Conservation (phyloP, 164 flowering plant species). For the Macadamia tetraphylla region DNA sequence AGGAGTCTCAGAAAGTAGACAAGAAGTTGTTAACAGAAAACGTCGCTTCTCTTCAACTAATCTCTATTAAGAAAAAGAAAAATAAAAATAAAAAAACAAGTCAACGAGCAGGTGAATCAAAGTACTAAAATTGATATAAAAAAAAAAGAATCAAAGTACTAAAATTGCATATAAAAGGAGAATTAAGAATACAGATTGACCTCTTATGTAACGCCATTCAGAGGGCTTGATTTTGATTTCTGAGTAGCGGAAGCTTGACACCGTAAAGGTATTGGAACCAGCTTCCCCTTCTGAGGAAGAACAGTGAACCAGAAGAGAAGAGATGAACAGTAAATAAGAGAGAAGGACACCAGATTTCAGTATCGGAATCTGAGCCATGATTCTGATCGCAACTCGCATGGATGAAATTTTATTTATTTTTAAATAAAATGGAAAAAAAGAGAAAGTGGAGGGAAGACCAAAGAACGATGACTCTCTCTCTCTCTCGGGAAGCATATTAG, state of each 20-base stretch:
- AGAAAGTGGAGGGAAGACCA: too few species aligned
- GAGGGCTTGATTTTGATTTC: constrained; percentile 47
- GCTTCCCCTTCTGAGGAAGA: constrained; percentile 10
- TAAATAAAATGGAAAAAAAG: too few species aligned
- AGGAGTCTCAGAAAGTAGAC: not conserved
- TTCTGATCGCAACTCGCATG: not conserved
- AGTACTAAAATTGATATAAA: too few species aligned
- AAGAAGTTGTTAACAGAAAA: not conserved
- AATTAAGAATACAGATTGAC: constrained; percentile 24
- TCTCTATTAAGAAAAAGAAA: not conserved
- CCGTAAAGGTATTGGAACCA: constrained; percentile 28
- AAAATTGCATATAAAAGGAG: not conserved
- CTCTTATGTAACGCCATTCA: constrained; percentile 74
- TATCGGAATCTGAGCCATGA: constrained; percentile 31
- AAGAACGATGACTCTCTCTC: too few species aligned
- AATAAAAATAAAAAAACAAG: not conserved
- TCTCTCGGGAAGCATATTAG: too few species aligned
- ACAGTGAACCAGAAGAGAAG: constrained; percentile 9
- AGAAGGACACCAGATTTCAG: constrained; percentile 25
- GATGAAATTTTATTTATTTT: too few species aligned
- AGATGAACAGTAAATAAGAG: constrained; percentile 12
- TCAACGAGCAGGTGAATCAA: too few species aligned
- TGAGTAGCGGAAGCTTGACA: constrained; percentile 64
- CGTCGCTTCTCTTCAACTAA: not conserved
- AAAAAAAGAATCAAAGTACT: not conserved